These are phyloP conservation scores for Lachnellula willkommii DNA, from an alignment of 2,329 filamentous ascomycete genomes.

Conservation along the genomic window DNA sequence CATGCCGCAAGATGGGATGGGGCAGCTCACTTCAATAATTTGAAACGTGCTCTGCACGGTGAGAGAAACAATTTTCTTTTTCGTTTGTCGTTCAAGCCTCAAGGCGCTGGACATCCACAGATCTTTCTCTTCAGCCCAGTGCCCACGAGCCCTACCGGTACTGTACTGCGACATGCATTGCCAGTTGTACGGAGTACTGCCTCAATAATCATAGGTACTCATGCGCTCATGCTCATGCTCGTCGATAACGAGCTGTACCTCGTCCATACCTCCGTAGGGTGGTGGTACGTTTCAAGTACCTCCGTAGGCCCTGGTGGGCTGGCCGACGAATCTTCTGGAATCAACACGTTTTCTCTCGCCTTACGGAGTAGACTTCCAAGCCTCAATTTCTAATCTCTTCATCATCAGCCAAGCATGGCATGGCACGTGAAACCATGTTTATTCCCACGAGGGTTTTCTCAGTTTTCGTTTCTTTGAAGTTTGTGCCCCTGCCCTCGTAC, in stretches of 20 bases:
- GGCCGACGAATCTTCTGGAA: too few species aligned
- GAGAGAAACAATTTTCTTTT: neutral
- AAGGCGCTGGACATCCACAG: neutral
- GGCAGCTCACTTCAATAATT: neutral
- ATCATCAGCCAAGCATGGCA: neutral
- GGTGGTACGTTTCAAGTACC: too few species aligned
- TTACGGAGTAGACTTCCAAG: neutral
- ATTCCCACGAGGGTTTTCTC: neutral
- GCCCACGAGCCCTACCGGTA: too few species aligned
- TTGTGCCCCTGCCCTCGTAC: neutral
- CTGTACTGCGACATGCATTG: neutral
- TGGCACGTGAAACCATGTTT: neutral
- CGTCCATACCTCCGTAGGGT: too few species aligned
- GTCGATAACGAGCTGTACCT: neutral
- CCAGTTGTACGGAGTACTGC: neutral
- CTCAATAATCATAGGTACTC: too few species aligned
- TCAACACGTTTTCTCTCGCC: neutral
- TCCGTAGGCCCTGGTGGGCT: too few species aligned
- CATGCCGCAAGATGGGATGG: neutral
- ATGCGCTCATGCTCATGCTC: neutral
- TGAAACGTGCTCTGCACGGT: neutral
- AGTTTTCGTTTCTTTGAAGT: neutral
- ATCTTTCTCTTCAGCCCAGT: neutral
- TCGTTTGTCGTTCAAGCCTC: neutral
- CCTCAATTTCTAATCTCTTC: neutral